phyloP scores from a whole-genome alignment of 305 asterid species.

The Fraxinus velutina region DNA sequence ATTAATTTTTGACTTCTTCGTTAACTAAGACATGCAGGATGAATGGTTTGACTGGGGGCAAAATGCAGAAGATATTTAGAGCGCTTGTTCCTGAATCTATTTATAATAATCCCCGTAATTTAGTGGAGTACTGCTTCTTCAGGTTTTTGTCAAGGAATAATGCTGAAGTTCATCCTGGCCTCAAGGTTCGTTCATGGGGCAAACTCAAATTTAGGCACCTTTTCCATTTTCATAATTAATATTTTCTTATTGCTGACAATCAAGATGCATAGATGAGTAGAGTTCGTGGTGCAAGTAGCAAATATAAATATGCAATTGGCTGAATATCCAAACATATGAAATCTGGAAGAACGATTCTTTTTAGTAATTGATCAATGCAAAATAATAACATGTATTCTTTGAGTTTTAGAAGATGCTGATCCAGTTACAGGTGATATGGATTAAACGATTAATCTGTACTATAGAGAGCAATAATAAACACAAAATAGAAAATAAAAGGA shows the following conservation, averaged over 20 bases:
- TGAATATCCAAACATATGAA: not conserved
- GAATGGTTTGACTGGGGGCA: conserved; percentile 88
- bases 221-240: not conserved
- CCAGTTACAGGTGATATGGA: not conserved
- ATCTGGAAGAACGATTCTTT: not conserved
- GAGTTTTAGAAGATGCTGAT: not conserved
- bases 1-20: conserved; percentile 30
- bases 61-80: conserved; percentile 84
- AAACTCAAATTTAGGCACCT: conserved; percentile 17
- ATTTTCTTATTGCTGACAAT: not conserved
- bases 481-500: not conserved
- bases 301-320: not conserved
- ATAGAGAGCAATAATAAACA: not conserved
- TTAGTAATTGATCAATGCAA: not conserved
- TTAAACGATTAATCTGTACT: not conserved
- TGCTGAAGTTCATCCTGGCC: conserved; percentile 73
- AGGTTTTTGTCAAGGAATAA: conserved; percentile 77
- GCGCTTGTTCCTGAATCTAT: conserved; percentile 71
- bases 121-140: conserved; percentile 96
- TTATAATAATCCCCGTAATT: conserved; percentile 65
- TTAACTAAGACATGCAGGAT: conserved; percentile 66
- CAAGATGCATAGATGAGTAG: not conserved
- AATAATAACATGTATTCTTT: not conserved
- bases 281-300: not conserved
- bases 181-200: conserved; percentile 57